Base-by-base conservation (phyloP, 2,329 filamentous ascomycete species). In the Cercospora sp. region DNA sequence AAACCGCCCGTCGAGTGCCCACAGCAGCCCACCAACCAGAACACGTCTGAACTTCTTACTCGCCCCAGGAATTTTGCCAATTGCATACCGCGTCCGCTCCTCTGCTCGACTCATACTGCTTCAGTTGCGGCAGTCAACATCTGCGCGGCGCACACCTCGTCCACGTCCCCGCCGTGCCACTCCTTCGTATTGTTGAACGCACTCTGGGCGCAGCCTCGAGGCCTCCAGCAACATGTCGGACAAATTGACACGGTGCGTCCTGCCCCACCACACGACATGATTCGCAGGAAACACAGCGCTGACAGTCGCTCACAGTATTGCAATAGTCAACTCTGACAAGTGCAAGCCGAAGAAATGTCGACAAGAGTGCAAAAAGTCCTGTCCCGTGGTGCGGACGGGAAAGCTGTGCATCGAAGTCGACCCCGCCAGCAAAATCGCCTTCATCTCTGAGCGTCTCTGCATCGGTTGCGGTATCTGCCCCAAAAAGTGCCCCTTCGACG, bases 391-490 rank as follows among this genome's bases (percentile, higher is more conserved):
- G 75, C 92, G 94, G 77, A 97, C 94, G 69, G 95, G 95, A 82
- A 98, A 97, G 86, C 89, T 96, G 74, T 97, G 94, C 83, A 97
- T 98, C 80, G 94, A 99, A 85, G 96, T 99, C 77, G 86, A 87
- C 63, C 85, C 92, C 71, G 88, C 92, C 67, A 96, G 94, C 73
- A 94, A 94, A 78, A 94, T 99, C 76, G 95, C 95, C 80, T 99
- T 97, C 86, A 97, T 99, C 78, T 98, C 94, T 73, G 95, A 99
- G 82, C 89, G 89, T 72, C 89, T 97, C 71, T 97, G 94, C 81
- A 97, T 98, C 77, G 95, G 95, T 82, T 99, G 96, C 79, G 96
- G 95, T 90, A 99, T 99, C 84, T 99, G 96, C 82, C 93, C 94
- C 55, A 99, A 99, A 86, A 98, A 98, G 82, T 99, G 95, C 82